Evolutionary conservation across 176 grass and related monocot species (phyloP).

Genomic region (Puccinellia tenuiflora): DNA sequence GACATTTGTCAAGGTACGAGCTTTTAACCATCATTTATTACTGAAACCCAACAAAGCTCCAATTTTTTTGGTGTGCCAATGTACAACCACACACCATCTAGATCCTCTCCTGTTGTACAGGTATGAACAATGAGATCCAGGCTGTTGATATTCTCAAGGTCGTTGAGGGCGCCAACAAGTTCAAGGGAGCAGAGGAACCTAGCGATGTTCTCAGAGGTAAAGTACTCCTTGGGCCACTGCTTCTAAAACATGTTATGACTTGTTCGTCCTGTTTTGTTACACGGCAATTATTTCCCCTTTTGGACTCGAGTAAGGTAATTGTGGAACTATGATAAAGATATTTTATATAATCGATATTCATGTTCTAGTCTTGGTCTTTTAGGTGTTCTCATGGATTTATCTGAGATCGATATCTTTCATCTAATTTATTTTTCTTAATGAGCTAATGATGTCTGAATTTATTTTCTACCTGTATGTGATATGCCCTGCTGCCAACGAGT

Average conservation of each 20-base stretch:
- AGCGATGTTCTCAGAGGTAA: slow-evolving; percentile 32
- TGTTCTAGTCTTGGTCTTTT: neutral
- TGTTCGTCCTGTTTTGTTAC: neutral
- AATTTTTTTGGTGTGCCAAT: neutral
- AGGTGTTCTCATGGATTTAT: neutral
- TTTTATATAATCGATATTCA: neutral
- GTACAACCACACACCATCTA: neutral
- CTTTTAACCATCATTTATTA: neutral
- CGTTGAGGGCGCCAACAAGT: slow-evolving; percentile 9
- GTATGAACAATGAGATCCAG: slow-evolving; percentile 29
- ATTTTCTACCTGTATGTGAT: neutral
- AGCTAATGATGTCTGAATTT: neutral
- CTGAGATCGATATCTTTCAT: neutral
- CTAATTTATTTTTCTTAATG: neutral
- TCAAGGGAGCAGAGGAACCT: slow-evolving; percentile 6
- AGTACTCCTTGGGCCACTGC: neutral
- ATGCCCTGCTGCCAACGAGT: neutral
- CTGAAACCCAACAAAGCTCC: neutral
- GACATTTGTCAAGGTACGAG: neutral
- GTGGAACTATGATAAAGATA: neutral
- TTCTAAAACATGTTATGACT: neutral
- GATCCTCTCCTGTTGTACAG: neutral
- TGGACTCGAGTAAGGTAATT: neutral
- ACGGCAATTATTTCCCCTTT: neutral
- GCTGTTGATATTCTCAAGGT: slow-evolving; percentile 35